Base-by-base conservation (phyloP, 768 basidiomycete species). In the Suillus sp. region DNA sequence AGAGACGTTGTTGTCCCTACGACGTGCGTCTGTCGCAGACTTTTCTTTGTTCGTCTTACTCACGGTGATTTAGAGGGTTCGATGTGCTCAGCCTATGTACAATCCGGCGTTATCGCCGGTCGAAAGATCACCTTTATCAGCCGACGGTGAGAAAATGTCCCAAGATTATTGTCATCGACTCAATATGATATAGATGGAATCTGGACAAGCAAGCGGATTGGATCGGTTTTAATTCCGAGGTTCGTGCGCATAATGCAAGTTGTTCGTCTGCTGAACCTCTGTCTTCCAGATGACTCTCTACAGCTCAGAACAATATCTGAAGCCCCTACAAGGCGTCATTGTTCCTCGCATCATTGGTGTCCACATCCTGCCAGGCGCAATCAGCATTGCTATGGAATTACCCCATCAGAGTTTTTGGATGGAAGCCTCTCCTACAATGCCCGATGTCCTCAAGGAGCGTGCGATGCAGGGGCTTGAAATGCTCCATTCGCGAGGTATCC, bases 401-500 rank as follows among this genome's bases (percentile, higher is more conserved):
- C 88, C 88, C 1, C 85, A 88, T 66, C 75, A 73, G 18, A 78
- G 79, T 8, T 85, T 87, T 71, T 88, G 88, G 86, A 80, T 86
- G 64, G 82, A 87, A 65, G 84, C 88, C 16, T 84, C 81, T 5
- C 71, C 81, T 3, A 79, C 77, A 48, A 88, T 89, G 86, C 85
- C 87, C 4, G 67, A 72, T 8, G 71, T 78, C 13, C 72, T 87
- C 60, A 89, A 89, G 72, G 77, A 81, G 61, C 77, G 76, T 37
- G 81, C 83, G 62, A 71, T 89, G 11, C 77, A 77, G 4, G 83
- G 86, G 11, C 84, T 83, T 65, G 72, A 78, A 61, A 77, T 80
- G 65, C 70, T 86, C 13, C 84, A 86, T 67, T 73, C 75, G 3
- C 75, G 71, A 18, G 83, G 83, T 1, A 78, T 86, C 53, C 76